phyloP scores from a whole-genome alignment of 805 yeast genomes.

The Metschnikowia baotianmanensis region DNA sequence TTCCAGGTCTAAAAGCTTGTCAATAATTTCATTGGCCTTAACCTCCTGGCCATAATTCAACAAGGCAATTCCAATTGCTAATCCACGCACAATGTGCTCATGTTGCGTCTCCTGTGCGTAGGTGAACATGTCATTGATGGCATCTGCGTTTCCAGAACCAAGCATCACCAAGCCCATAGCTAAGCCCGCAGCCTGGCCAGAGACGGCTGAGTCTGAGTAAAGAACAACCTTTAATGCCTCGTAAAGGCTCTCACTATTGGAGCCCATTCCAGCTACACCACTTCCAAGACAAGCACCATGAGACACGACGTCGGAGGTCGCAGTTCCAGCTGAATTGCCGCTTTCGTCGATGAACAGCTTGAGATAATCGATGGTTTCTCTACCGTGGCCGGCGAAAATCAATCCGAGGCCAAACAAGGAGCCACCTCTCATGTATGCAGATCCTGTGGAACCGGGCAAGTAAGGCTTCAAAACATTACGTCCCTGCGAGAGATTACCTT shows the following conservation, averaged over 20 bases:
- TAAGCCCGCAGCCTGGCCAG: slow-evolving; percentile 95
- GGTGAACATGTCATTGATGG: slow-evolving; percentile 74
- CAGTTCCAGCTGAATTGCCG: slow-evolving; percentile 62
- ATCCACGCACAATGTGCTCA: slow-evolving; percentile 91
- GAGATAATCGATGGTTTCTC: slow-evolving; percentile 77
- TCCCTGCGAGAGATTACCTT: slow-evolving; percentile 91
- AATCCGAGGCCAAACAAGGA: slow-evolving; percentile 90
- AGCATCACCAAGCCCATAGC: slow-evolving; percentile 96
- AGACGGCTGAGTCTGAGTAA: slow-evolving; percentile 86
- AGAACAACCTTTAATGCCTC: slow-evolving; percentile 81
- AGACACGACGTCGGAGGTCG: slow-evolving; percentile 75
- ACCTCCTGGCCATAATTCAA: slow-evolving; percentile 84
- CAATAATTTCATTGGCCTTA: slow-evolving; percentile 67
- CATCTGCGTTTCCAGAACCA: slow-evolving; percentile 76
- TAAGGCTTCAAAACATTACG: slow-evolving; percentile 84
- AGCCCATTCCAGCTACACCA: slow-evolving; percentile 97
- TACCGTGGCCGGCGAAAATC: slow-evolving; percentile 94
- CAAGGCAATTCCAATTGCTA: slow-evolving; percentile 85
- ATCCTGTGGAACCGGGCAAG: slow-evolving; percentile 75
- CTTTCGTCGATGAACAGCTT: slow-evolving; percentile 66
- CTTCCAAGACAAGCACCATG: slow-evolving; percentile 96
- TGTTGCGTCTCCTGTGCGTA: slow-evolving; percentile 96
- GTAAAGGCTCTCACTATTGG: slow-evolving; percentile 68
- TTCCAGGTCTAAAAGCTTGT: slow-evolving; percentile 66
- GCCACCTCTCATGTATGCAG: slow-evolving; percentile 93